Base-by-base conservation (phyloP, 495 filamentous ascomycete genomes). In the Rhizodiscina lignyota region DNA sequence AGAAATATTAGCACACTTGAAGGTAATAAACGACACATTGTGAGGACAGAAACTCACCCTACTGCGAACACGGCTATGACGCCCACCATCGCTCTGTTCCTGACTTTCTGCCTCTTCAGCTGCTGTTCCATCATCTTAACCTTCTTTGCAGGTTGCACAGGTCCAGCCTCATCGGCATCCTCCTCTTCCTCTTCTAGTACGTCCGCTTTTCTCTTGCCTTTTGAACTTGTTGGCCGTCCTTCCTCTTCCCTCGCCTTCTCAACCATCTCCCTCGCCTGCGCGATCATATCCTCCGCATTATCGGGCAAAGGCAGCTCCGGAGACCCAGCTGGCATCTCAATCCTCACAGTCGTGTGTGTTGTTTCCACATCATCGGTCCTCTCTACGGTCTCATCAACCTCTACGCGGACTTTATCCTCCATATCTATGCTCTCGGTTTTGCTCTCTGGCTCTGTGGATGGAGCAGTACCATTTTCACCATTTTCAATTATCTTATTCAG, bases 211-310 rank as follows among this genome's bases (percentile, higher is more conserved):
- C 89, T 72, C 67, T 96, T 96, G 11, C 17, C 13, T 13, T 30
- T 22, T 15, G 39, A 36, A 13, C 19, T 20, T 3, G 33, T 23
- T 6, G 60, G 60, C n/a, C n/a, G n/a, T 1, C 55, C 54, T 21
- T 74, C 64, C 30, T 70, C 53, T 41, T 74, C 71, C 31, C 64
- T 65, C 28, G 82, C 84, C 36, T 80, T 79, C 34, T 79, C 70
- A 4, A 96, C 89, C 83, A 94, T 93, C 43, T 74, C 72, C 53
- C 79, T 83, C 4, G 89, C 89, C 53, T 80, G 68, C 31, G 71
- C 76, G 30, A 96, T 74, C 77, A 94, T 80, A 21, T 75, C 66
- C 37, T 79, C 63, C 0, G 85, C 73, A 34, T 79, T 74, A 27
- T 80, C 79, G 2, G 79, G 68, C 6, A 77, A 64, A 0, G 81